A percentile compares a stretch with the other conserved stretches of the same genome.
phyloP scores from a whole-genome alignment of 805 yeast species.

The Ogataea trehalophila region DNA sequence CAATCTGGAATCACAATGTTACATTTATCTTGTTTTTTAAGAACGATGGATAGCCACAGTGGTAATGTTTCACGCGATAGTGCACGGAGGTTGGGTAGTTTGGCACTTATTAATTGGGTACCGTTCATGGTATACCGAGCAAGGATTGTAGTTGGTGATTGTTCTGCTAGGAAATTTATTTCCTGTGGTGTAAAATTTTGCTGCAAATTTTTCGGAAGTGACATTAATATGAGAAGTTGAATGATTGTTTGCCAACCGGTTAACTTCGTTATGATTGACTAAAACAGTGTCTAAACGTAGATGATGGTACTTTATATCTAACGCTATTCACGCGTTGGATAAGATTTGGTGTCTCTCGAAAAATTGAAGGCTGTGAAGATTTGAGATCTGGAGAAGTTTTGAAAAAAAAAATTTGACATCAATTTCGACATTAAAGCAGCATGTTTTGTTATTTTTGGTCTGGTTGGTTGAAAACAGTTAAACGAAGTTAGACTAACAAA shows the following conservation, averaged over 20 bases:
- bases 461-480: too few relatives aligned
- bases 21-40: slow-evolving; percentile 83
- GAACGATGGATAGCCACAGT: slow-evolving; percentile 79
- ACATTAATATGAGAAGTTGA: slow-evolving; percentile 37
- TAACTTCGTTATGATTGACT: background rate
- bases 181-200: slow-evolving; percentile 69
- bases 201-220: slow-evolving; percentile 52
- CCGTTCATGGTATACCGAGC: slow-evolving; percentile 71
- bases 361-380: background rate
- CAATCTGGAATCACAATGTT: slow-evolving; percentile 82
- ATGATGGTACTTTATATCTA: background rate
- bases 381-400: background rate
- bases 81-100: slow-evolving; percentile 57
- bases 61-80: slow-evolving; percentile 70
- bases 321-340: background rate
- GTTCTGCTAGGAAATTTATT: slow-evolving; percentile 80
- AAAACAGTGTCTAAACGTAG: background rate
- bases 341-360: background rate
- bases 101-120: slow-evolving; percentile 57
- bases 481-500: too few relatives aligned
- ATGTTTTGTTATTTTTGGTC: too few relatives aligned
- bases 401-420: too few relatives aligned
- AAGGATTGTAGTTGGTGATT: slow-evolving; percentile 64
- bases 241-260: background rate
- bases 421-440: too few relatives aligned